Evolutionary conservation across 2,329 filamentous ascomycete species (phyloP).

Genomic region (Metarhizium sp.): DNA sequence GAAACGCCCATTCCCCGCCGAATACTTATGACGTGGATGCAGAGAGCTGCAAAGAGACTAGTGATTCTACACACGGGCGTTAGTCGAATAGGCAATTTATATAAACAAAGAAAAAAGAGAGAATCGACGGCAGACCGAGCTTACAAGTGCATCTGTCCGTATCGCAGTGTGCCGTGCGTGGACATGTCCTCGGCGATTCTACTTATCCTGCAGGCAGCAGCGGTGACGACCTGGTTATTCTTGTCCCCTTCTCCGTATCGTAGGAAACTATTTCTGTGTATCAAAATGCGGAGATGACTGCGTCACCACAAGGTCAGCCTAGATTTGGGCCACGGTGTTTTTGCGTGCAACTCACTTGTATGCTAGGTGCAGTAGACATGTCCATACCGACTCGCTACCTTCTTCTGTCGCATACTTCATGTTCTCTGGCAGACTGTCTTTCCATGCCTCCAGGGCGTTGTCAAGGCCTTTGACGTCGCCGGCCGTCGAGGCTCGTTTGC

Average conservation of each 20-base stretch:
- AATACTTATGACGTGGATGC: constrained; percentile 27
- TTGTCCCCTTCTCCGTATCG: constrained; percentile 15
- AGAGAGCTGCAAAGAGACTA: constrained; percentile 26
- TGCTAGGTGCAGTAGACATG: constrained; percentile 26
- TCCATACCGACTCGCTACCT: constrained; percentile 24
- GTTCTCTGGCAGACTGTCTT: constrained; percentile 19
- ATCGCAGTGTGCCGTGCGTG: constrained; percentile 21
- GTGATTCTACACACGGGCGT: constrained; percentile 21
- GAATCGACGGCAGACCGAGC: constrained; percentile 1
- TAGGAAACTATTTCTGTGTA: constrained; percentile 25
- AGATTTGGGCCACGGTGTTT: not conserved
- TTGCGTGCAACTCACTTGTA: constrained; percentile 21
- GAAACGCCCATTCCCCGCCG: constrained; percentile 22
- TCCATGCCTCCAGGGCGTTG: constrained; percentile 23
- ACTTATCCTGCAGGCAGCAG: constrained; percentile 25
- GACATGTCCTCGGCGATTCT: constrained; percentile 30
- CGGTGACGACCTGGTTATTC: constrained; percentile 19
- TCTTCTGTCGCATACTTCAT: constrained; percentile 22
- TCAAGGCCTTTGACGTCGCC: constrained; percentile 20
- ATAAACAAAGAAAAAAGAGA: not conserved
- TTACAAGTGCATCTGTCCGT: constrained; percentile 29
- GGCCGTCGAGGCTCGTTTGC: constrained; percentile 17
- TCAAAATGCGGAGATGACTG: constrained; percentile 26
- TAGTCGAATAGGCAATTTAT: not conserved
- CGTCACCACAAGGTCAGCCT: not conserved